Evolutionary conservation across 805 yeast genomes (phyloP).

Genomic region (Wilhelminamyces savonicus): DNA sequence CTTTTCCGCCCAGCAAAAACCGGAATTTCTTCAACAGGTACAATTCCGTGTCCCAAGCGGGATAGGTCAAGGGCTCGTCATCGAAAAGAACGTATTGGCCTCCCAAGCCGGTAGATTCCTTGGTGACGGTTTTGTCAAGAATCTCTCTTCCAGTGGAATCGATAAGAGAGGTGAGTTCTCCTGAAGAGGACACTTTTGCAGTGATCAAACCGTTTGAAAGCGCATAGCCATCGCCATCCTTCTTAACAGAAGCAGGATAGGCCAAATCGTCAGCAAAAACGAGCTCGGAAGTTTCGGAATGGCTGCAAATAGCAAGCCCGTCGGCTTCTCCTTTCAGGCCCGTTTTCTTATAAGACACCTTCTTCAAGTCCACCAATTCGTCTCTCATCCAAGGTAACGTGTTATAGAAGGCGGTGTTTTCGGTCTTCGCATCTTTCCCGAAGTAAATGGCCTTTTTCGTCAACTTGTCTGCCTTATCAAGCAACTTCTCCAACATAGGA

Average conservation of each 20-base stretch:
- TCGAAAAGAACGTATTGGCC: slow-evolving; percentile 79
- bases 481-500: slow-evolving; percentile 61
- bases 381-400: slow-evolving; percentile 63
- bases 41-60: slow-evolving; percentile 97
- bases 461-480: slow-evolving; percentile 47
- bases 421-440: slow-evolving; percentile 1
- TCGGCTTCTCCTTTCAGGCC: slow-evolving; percentile 2
- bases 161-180: slow-evolving; percentile 54
- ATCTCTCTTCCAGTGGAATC: slow-evolving; percentile 63
- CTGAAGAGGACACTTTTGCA: slow-evolving; percentile 47
- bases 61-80: slow-evolving; percentile 87
- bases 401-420: slow-evolving; percentile 30
- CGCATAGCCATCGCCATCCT: slow-evolving; percentile 38
- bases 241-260: slow-evolving; percentile 44
- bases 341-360: background rate
- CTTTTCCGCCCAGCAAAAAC: slow-evolving; percentile 36
- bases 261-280: slow-evolving; percentile 14
- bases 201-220: slow-evolving; percentile 57
- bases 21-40: slow-evolving; percentile 71
- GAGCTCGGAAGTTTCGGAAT: slow-evolving; percentile 8
- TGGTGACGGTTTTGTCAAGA: slow-evolving; percentile 50
- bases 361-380: slow-evolving; percentile 36
- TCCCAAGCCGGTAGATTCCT: slow-evolving; percentile 28
- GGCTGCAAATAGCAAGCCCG: slow-evolving; percentile 1
- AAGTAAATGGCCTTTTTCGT: slow-evolving; percentile 40